Evolutionary conservation across 768 basidiomycete genomes (phyloP).

Genomic region (Termitomyces sp.): DNA sequence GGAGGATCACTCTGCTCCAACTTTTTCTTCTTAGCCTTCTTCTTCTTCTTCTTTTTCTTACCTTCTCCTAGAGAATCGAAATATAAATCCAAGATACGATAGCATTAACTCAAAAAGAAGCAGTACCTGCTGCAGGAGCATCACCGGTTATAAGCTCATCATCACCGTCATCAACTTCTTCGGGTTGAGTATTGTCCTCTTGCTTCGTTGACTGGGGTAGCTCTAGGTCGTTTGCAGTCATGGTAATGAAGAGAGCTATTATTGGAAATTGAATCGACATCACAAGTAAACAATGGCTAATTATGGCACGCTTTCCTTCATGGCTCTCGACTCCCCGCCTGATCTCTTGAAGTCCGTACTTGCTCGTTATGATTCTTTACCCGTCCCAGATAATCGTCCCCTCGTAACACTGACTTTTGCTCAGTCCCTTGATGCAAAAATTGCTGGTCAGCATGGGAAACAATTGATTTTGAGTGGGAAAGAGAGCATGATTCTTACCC

Average conservation of each 20-base stretch:
- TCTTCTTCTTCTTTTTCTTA: slow-evolving; percentile 92
- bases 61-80: slow-evolving; percentile 35
- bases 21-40: slow-evolving; percentile 86
- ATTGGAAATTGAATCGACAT: background rate
- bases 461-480: slow-evolving; percentile 81
- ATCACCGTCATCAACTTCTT: slow-evolving; percentile 19
- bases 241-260: slow-evolving; percentile 1
- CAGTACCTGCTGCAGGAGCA: slow-evolving; percentile 13
- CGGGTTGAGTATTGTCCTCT: slow-evolving; percentile 6
- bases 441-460: slow-evolving; percentile 66
- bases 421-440: slow-evolving; percentile 83
- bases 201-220: slow-evolving; percentile 4
- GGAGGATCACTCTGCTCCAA: slow-evolving; percentile 87
- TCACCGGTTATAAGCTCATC: slow-evolving; percentile 16
- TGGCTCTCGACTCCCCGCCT: slow-evolving; percentile 13
- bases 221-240: slow-evolving; percentile 9
- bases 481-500: slow-evolving; percentile 92
- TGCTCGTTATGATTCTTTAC: slow-evolving; percentile 12
- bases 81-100: background rate
- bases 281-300: slow-evolving; percentile 9
- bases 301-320: background rate
- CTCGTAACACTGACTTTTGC: slow-evolving; percentile 81
- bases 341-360: slow-evolving; percentile 22
- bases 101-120: background rate
- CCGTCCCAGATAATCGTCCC: slow-evolving; percentile 33